A percentile compares a stretch with the other conserved stretches of the same genome.
phyloP scores from a whole-genome alignment of 192 early-diverging fungal species.

The Mortierella hygrophila region DNA sequence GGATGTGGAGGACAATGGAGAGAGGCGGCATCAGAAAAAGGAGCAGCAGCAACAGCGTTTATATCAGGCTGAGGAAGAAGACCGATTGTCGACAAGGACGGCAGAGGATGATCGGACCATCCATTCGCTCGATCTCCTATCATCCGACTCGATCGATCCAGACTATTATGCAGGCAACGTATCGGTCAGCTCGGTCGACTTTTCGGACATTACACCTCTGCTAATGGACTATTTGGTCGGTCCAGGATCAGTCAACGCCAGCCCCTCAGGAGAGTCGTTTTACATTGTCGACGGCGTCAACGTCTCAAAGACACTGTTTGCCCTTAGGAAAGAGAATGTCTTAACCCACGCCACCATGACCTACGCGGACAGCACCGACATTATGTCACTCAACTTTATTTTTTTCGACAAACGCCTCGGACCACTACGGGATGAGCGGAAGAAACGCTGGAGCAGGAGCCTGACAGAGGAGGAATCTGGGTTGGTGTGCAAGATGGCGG shows the following conservation, averaged over 20 bases:
- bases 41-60: neutral
- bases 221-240: slow-evolving; percentile 1
- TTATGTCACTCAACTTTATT: neutral
- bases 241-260: neutral
- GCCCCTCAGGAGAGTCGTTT: neutral
- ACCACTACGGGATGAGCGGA: neutral
- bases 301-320: neutral
- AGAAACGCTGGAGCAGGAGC: neutral
- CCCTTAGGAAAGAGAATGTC: neutral
- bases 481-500: neutral
- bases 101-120: neutral
- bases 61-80: neutral
- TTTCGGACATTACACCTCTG: neutral
- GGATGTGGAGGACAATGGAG: neutral
- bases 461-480: neutral
- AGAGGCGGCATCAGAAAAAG: neutral
- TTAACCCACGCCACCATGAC: neutral
- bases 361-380: neutral
- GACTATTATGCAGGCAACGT: neutral
- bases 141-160: neutral
- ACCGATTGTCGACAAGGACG: neutral
- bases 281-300: neutral
- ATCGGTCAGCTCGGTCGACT: neutral
- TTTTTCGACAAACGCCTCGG: slow-evolving; percentile 2
- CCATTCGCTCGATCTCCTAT: neutral